phyloP scores from a whole-genome alignment of 768 basidiomycete genomes.

The Phaeolepiota aurea region DNA sequence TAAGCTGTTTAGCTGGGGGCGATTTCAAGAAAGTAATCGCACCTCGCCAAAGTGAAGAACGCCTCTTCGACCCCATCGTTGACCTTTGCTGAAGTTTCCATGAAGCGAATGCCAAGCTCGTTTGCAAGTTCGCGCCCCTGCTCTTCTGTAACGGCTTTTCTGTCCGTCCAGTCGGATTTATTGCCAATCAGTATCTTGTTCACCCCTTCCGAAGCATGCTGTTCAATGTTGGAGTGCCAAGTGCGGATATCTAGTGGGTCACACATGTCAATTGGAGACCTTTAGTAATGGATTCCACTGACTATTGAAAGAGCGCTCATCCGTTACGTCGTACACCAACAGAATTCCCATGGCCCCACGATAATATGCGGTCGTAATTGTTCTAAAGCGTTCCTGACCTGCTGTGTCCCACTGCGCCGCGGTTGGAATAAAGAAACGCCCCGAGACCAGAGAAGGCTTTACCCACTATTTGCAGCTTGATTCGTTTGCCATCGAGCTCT shows the following conservation, averaged over 20 bases:
- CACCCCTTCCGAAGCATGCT: constrained; percentile 96
- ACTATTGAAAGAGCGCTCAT: constrained; percentile 95
- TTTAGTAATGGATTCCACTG: constrained; percentile 24
- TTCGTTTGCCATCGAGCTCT: constrained; percentile 94
- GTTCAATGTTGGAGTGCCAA: constrained; percentile 97
- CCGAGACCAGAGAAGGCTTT: not conserved
- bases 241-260: constrained; percentile 79
- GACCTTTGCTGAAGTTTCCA: constrained; percentile 96
- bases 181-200: constrained; percentile 99
- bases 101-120: constrained; percentile 92
- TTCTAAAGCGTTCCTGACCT: constrained; percentile 96
- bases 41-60: constrained; percentile 96
- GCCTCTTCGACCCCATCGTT: constrained; percentile 98
- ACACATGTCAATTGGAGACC: not conserved
- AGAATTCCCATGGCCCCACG: constrained; percentile 98
- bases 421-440: constrained; percentile 2
- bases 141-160: constrained; percentile 84
- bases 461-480: constrained; percentile 97
- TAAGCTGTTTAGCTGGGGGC: not conserved
- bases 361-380: constrained; percentile 98
- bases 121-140: constrained; percentile 89
- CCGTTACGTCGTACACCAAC: constrained; percentile 97
- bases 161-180: constrained; percentile 98
- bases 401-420: constrained; percentile 90
- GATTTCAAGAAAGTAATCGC: constrained; percentile 13